Conservation (phyloP, 2,329 filamentous ascomycete genomes). For the Aspergillus pseudoviridinutans region DNA sequence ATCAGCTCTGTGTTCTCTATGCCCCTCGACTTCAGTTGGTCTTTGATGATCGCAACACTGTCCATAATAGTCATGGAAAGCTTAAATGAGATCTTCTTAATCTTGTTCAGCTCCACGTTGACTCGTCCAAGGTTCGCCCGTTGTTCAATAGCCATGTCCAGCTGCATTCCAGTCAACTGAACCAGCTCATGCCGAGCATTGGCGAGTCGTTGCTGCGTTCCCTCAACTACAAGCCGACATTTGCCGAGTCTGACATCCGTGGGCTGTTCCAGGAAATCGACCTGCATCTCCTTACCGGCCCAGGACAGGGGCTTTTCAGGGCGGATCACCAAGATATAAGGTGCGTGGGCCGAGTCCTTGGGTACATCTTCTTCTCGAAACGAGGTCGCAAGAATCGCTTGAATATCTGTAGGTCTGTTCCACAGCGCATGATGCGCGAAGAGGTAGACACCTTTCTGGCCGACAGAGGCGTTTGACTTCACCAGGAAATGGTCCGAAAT, state of each 20-base stretch:
- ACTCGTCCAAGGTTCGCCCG: constrained; percentile 91
- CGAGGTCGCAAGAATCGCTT: constrained; percentile 76
- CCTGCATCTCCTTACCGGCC: constrained; percentile 71
- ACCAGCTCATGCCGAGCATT: constrained; percentile 76
- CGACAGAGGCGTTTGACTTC: constrained; percentile 60
- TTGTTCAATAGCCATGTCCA: constrained; percentile 87
- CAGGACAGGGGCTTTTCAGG: constrained; percentile 76
- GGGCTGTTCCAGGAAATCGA: constrained; percentile 70
- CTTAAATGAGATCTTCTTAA: constrained; percentile 93
- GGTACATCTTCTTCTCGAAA: constrained; percentile 65
- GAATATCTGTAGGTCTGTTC: constrained; percentile 74
- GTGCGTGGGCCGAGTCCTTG: constrained; percentile 68
- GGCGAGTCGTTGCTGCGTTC: constrained; percentile 71
- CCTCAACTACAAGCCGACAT: constrained; percentile 81
- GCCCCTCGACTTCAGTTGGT: constrained; percentile 65
- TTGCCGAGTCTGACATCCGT: constrained; percentile 84
- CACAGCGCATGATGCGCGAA: constrained; percentile 78
- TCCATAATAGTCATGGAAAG: constrained; percentile 98
- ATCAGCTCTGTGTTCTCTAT: constrained; percentile 92
- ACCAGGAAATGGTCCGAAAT: constrained; percentile 85
- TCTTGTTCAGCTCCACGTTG: constrained; percentile 84
- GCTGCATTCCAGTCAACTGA: constrained; percentile 73
- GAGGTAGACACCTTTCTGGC: constrained; percentile 73
- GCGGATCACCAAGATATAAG: constrained; percentile 79
- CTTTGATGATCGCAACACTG: constrained; percentile 87